These are phyloP conservation scores for Boletus huronensis DNA, from an alignment of 768 basidiomycete genomes.

Conservation along the genomic window DNA sequence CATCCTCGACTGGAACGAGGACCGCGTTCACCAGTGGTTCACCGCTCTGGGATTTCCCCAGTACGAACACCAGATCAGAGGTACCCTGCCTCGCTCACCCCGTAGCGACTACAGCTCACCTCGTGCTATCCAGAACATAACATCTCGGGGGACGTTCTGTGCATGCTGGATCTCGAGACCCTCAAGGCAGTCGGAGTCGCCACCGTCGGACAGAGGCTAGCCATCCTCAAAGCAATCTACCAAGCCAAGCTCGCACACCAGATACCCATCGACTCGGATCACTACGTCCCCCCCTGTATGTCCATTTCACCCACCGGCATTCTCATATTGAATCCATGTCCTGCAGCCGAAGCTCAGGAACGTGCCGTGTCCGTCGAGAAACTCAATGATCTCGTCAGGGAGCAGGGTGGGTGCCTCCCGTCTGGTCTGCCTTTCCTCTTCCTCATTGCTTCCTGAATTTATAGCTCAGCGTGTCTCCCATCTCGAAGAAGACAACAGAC, in stretches of 20 bases:
- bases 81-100: slow-evolving; percentile 34
- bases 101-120: slow-evolving; percentile 4
- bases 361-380: slow-evolving; percentile 59
- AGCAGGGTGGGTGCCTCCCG: slow-evolving; percentile 56
- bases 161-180: slow-evolving; percentile 75
- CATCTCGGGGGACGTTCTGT: slow-evolving; percentile 87
- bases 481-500: slow-evolving; percentile 78
- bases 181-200: slow-evolving; percentile 84
- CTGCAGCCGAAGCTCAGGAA: slow-evolving; percentile 57
- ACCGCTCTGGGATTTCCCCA: slow-evolving; percentile 75
- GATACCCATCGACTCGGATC: slow-evolving; percentile 76
- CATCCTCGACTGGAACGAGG: slow-evolving; percentile 67
- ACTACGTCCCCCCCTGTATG: slow-evolving; percentile 89
- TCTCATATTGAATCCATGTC: background rate
- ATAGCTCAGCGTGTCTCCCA: slow-evolving; percentile 65
- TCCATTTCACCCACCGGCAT: slow-evolving; percentile 7
- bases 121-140: slow-evolving; percentile 63
- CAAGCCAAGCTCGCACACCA: slow-evolving; percentile 80
- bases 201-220: slow-evolving; percentile 88
- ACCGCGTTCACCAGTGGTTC: slow-evolving; percentile 79
- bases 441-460: slow-evolving; percentile 5
- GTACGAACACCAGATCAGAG: slow-evolving; percentile 79
- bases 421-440: background rate
- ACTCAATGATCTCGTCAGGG: slow-evolving; percentile 61
- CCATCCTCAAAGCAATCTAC: slow-evolving; percentile 92